A percentile compares a stretch with the other conserved stretches of the same genome.
phyloP scores from a whole-genome alignment of 108 stramenopile genomes.

The Fragilariopsis cylindrus region DNA sequence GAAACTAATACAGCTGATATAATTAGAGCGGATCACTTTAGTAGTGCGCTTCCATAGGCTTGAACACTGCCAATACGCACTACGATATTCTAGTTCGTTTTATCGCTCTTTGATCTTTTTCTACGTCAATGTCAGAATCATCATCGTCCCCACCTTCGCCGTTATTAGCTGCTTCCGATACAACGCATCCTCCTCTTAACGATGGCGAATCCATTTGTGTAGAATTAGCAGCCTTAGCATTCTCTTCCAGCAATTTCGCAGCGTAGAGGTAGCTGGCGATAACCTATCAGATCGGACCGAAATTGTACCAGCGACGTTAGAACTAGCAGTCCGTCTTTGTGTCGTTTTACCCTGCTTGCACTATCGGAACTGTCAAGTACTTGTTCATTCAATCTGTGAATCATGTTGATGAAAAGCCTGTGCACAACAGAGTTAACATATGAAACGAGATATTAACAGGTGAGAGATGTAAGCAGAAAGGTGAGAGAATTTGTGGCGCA shows the following conservation, averaged over 20 bases:
- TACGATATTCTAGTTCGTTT: constrained; percentile 4
- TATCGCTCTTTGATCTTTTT: background rate
- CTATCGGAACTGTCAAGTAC: constrained; percentile 35
- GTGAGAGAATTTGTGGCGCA: background rate
- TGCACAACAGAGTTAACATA: background rate
- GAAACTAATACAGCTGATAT: too few relatives aligned
- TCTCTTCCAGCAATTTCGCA: constrained; percentile 42
- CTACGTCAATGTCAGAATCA: constrained; percentile 19
- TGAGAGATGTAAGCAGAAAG: background rate
- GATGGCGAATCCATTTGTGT: constrained; percentile 6
- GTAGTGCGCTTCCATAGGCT: background rate
- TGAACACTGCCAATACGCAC: background rate
- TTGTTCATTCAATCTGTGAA: constrained; percentile 82
- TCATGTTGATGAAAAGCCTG: constrained; percentile 85
- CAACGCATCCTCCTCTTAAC: background rate
- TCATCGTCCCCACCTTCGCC: constrained; percentile 26
- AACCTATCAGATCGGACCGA: background rate
- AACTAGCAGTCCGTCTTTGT: constrained; percentile 3
- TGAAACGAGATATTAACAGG: background rate
- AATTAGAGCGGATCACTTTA: background rate
- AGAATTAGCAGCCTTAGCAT: constrained; percentile 64
- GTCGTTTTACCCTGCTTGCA: constrained; percentile 16
- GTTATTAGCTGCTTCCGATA: constrained; percentile 14
- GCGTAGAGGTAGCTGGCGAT: constrained; percentile 3
- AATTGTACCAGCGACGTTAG: constrained; percentile 1